These are phyloP conservation scores for Tubosaeta sp. DNA, from an alignment of 768 basidiomycete species.

Conservation along the genomic window DNA sequence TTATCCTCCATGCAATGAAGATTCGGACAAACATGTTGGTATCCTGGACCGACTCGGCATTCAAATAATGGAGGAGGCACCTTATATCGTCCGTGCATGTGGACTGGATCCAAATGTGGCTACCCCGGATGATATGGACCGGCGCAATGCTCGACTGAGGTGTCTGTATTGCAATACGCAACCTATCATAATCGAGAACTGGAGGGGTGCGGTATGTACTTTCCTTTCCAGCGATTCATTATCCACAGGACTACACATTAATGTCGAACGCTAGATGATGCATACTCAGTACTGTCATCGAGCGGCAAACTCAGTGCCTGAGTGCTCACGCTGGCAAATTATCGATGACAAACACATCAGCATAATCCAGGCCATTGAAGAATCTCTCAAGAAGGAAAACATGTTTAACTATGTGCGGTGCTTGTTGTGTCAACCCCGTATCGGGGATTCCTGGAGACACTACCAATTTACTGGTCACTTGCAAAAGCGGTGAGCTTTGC, in stretches of 20 bases:
- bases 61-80: background rate
- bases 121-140: constrained; percentile 11
- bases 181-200: too few species aligned
- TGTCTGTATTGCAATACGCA: background rate
- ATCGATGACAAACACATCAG: background rate
- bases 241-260: too few species aligned
- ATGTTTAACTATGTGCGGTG: background rate
- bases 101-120: constrained; percentile 7
- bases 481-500: background rate
- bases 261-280: background rate
- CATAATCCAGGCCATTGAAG: background rate
- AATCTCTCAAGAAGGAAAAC: background rate
- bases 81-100: constrained; percentile 3
- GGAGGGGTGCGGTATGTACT: too few species aligned
- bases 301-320: too few species aligned
- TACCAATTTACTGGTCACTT: background rate
- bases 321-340: background rate
- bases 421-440: background rate
- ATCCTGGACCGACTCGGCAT: too few species aligned
- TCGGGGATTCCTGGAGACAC: background rate
- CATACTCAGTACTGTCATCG: background rate
- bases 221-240: too few species aligned
- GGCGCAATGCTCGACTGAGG: constrained; percentile 1
- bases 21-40: too few species aligned
- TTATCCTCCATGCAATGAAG: too few species aligned